phyloP scores from a whole-genome alignment of 306 rosid genomes.

The Rosa lucieae region DNA sequence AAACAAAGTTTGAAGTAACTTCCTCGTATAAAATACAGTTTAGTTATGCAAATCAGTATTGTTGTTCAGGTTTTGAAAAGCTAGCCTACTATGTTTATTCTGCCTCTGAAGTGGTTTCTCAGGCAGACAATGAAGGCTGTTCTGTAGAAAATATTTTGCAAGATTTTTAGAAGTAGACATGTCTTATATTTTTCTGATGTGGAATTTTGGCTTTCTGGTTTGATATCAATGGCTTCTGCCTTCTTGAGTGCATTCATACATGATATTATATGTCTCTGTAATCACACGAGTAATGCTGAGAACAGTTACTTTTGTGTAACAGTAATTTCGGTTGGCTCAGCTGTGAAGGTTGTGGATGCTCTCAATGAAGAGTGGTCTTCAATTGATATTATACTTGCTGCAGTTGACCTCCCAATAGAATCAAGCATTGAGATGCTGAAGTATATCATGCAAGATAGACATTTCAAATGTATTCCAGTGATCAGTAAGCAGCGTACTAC shows the following conservation, averaged over 20 bases:
- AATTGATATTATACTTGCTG: slow-evolving; percentile 16
- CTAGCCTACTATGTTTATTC: not conserved
- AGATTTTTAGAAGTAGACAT: not conserved
- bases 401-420: slow-evolving; percentile 17
- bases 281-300: not conserved
- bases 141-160: not conserved
- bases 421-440: slow-evolving; percentile 20
- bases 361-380: slow-evolving; percentile 16
- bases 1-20: not conserved
- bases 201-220: not conserved
- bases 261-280: not conserved
- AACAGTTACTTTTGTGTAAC: not conserved
- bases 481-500: slow-evolving; percentile 15
- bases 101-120: not conserved
- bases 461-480: slow-evolving; percentile 22
- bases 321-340: slow-evolving; percentile 20
- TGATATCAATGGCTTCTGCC: not conserved
- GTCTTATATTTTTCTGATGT: not conserved
- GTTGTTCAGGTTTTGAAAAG: not conserved
- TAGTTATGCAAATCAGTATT: not conserved
- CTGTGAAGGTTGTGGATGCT: slow-evolving; percentile 23
- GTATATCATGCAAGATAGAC: slow-evolving; percentile 17
- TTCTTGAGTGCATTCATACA: not conserved
- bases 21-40: not conserved
- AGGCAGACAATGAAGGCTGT: not conserved